phyloP scores from a whole-genome alignment of 345 rosid species.

The Melaleuca quinquenervia region DNA sequence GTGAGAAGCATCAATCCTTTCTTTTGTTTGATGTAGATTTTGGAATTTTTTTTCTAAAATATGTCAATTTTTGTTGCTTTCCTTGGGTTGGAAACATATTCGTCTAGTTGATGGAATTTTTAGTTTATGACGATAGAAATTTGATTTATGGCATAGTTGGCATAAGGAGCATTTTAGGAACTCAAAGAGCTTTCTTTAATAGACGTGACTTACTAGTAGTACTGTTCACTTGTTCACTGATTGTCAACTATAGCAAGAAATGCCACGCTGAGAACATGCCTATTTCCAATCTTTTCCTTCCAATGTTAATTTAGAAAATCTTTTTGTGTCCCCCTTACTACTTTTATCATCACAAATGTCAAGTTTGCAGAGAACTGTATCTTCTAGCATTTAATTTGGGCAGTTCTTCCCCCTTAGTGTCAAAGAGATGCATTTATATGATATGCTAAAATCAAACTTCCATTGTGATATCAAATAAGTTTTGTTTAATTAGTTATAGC shows the following conservation, averaged over 20 bases:
- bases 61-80: neutral
- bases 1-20: conserved; percentile 19
- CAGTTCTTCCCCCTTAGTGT: neutral
- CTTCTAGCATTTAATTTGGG: neutral
- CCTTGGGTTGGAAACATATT: neutral
- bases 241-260: neutral
- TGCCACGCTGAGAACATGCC: neutral
- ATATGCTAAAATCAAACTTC: neutral
- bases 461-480: neutral
- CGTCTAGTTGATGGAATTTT: neutral
- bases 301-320: neutral
- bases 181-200: neutral
- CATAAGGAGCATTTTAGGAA: neutral
- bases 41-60: neutral
- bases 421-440: neutral
- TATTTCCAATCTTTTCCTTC: neutral
- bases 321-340: neutral
- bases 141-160: neutral
- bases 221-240: neutral
- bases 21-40: neutral
- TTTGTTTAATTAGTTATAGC: neutral
- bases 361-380: neutral
- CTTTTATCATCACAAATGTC: neutral
- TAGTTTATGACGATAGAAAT: neutral
- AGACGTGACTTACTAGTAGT: neutral